Evolutionary conservation across 306 rosid species (phyloP).

Genomic region (Neltuma alba): DNA sequence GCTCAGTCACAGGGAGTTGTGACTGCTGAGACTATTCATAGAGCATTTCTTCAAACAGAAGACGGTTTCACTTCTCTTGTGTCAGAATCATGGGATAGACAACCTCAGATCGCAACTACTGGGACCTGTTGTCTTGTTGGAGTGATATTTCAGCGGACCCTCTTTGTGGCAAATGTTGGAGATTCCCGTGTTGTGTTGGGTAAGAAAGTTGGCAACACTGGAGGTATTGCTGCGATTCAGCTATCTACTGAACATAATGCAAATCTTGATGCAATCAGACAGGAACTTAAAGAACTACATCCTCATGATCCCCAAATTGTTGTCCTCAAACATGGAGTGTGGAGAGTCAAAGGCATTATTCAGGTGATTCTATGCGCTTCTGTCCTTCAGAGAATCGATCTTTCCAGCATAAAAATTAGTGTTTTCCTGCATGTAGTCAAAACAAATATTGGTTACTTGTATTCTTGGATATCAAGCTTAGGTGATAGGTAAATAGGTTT

Average conservation of each 20-base stretch:
- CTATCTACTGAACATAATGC: conserved; percentile 89
- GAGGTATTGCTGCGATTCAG: conserved; percentile 83
- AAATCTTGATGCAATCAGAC: conserved; percentile 70
- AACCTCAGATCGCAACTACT: conserved; percentile 70
- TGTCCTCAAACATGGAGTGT: conserved; percentile 81
- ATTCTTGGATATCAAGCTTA: conserved; percentile 23
- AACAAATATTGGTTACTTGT: conserved; percentile 3
- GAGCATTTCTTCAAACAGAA: conserved; percentile 70
- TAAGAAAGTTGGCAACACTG: conserved; percentile 80
- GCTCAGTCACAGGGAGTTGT: conserved; percentile 63
- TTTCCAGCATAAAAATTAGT: not conserved
- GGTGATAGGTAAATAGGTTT: conserved; percentile 32
- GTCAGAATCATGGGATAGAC: conserved; percentile 63
- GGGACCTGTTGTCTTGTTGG: conserved; percentile 93
- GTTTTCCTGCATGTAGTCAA: not conserved
- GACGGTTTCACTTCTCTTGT: conserved; percentile 77
- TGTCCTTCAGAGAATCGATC: not conserved
- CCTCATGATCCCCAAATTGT: conserved; percentile 85
- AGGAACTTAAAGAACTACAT: conserved; percentile 71
- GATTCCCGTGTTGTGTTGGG: conserved; percentile 93
- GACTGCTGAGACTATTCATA: conserved; percentile 61
- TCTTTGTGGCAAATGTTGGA: conserved; percentile 79
- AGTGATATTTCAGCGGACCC: conserved; percentile 73
- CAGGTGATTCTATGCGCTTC: conserved; percentile 58
- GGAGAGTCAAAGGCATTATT: conserved; percentile 97